phyloP scores from a whole-genome alignment of 805 yeast genomes.

The Helenozyma baotianmanensis region DNA sequence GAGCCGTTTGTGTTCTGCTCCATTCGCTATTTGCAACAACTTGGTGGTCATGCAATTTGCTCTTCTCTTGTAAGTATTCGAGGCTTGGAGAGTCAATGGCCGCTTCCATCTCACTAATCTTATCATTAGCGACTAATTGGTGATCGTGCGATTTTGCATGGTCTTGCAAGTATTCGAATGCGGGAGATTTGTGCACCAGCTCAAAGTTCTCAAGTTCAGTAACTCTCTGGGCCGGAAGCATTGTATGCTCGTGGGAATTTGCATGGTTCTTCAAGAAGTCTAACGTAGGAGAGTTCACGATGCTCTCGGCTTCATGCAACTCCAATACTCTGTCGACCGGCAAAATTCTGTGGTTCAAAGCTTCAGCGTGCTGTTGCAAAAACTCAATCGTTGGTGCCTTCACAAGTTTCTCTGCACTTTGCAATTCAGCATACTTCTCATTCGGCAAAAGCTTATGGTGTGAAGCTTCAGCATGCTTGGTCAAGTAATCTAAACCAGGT shows the following conservation, averaged over 20 bases:
- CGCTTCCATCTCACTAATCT: constrained; percentile 5
- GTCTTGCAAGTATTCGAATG: constrained; percentile 11
- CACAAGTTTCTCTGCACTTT: neutral
- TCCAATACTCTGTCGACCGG: neutral
- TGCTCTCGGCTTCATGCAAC: constrained; percentile 2
- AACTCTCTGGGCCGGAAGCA: constrained; percentile 3
- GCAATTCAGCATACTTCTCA: neutral
- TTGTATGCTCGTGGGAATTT: neutral
- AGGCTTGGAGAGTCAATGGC: constrained; percentile 18
- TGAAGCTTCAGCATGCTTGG: neutral
- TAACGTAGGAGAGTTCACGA: constrained; percentile 1
- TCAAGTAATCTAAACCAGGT: too few species aligned
- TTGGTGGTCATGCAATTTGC: neutral
- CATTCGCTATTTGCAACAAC: neutral
- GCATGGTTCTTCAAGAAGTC: constrained; percentile 6
- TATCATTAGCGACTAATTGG: constrained; percentile 11
- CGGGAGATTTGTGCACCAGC: constrained; percentile 1
- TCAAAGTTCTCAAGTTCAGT: constrained; percentile 3
- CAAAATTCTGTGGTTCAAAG: constrained; percentile 1
- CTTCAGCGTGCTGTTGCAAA: constrained; percentile 5
- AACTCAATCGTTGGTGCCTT: constrained; percentile 8
- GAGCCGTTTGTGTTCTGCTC: neutral
- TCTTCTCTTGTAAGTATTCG: constrained; percentile 3
- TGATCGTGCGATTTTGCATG: constrained; percentile 14
- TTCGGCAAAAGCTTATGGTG: neutral